Base-by-base conservation (phyloP, 306 rosid genomes). In the Mimosa pudica region DNA sequence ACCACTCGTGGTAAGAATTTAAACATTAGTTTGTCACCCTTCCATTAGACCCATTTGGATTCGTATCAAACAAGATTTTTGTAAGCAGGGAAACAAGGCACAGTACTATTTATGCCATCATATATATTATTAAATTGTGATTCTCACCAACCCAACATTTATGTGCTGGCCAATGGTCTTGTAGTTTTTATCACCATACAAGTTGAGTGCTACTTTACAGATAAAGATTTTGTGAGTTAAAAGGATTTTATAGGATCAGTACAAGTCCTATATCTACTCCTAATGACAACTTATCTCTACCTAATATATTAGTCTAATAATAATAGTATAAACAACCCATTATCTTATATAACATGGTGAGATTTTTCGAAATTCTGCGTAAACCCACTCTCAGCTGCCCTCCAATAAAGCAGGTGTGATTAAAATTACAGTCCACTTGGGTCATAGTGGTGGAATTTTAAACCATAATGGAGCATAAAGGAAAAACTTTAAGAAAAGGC, bases 341-440 rank as follows among this genome's bases (percentile, higher is more conserved):
- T 24, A 60, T 60, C 65, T 3, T 20, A 8, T 52, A 14, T 61
- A 32, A 33, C 8, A 64, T 51, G 7, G 17, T 36, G n/a, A 10
- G n/a, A 47, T 63, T 64, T 49, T 18, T 12, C 14, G 13, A 33
- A 32, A 52, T 52, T 14, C 30, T 24, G 17, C 3, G 24, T 17
- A 73, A 44, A 7, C 20, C 41, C 49, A 30, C 44, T 55, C 10
- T n/a, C 68, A 32, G 42, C 9, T 13, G n/a, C 42, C 42, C 68
- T 10, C 68, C n/a, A 48, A 32, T 8, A 54, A 75, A 58, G 52
- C 11, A 48, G 14, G 11, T 48, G 30, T 8, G 24, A 17, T 48
- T 57, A 14, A 10, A 78, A 20, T 58, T 79, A 30, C 55, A 61
- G 64, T 83, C 75, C 77, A 83, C 71, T 35, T 33, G 32, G 65